Evolutionary conservation across 2,329 filamentous ascomycete genomes (phyloP).

Genomic region (Botrytis porri): DNA sequence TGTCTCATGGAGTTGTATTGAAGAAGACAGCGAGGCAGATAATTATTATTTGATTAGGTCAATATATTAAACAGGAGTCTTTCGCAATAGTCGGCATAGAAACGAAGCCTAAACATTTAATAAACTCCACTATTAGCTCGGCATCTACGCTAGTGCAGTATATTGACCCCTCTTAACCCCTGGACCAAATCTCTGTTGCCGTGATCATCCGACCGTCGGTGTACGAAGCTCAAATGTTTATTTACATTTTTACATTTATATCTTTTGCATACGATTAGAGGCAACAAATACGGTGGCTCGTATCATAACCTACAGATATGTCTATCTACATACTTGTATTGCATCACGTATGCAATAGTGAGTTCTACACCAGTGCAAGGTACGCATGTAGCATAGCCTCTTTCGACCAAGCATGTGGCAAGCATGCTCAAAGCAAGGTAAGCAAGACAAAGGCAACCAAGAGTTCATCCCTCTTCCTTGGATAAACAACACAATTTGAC

Average conservation of each 20-base stretch:
- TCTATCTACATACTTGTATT: background rate
- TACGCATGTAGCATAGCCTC: conserved; percentile 2
- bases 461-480: background rate
- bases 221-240: background rate
- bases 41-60: background rate
- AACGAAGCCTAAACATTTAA: background rate
- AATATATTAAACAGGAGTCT: background rate
- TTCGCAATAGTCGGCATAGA: background rate
- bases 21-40: conserved; percentile 5
- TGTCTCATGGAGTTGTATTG: background rate
- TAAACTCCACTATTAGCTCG: conserved; percentile 5
- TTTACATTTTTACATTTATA: too few species aligned
- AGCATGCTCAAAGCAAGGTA: background rate
- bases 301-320: background rate
- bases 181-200: background rate
- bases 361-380: background rate
- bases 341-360: background rate
- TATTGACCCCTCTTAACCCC: conserved; percentile 10
- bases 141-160: background rate
- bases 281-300: background rate
- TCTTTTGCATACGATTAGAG: background rate
- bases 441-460: background rate
- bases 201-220: conserved; percentile 3
- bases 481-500: background rate
- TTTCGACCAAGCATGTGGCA: background rate